These are phyloP conservation scores for Populus pruinosa DNA, from an alignment of 345 rosid species.

Conservation along the genomic window DNA sequence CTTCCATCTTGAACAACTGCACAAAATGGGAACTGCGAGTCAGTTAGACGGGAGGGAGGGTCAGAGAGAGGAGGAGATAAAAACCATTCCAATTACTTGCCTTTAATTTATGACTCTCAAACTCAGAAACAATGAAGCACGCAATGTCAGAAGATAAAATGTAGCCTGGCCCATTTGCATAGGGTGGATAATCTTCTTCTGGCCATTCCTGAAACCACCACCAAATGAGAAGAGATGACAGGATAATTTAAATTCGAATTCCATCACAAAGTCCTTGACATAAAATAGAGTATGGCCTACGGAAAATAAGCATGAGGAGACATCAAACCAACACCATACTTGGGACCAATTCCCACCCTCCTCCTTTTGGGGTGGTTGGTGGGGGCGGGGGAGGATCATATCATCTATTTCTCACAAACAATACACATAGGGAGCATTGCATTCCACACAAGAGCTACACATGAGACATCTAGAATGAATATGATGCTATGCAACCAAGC, in stretches of 20 bases:
- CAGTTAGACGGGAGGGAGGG: neutral
- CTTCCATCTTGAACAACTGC: conserved; percentile 99
- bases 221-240: conserved; percentile 8
- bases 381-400: neutral
- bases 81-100: conserved; percentile 32
- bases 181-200: conserved; percentile 95
- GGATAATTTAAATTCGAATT: conserved; percentile 8
- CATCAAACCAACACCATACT: neutral
- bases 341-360: neutral
- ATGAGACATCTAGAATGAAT: neutral
- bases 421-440: neutral
- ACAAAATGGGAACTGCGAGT: neutral
- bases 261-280: neutral
- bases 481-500: neutral
- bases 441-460: neutral
- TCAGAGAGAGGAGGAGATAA: neutral
- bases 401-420: neutral
- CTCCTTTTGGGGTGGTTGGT: neutral
- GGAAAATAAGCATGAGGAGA: neutral
- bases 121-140: conserved; percentile 63
- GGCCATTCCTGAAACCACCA: conserved; percentile 78
- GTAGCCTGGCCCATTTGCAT: conserved; percentile 96
- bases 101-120: conserved; percentile 71
- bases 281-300: neutral
- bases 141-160: conserved; percentile 78